Evolutionary conservation across 805 yeast genomes (phyloP).

Genomic region (Candida hispaniensis): DNA sequence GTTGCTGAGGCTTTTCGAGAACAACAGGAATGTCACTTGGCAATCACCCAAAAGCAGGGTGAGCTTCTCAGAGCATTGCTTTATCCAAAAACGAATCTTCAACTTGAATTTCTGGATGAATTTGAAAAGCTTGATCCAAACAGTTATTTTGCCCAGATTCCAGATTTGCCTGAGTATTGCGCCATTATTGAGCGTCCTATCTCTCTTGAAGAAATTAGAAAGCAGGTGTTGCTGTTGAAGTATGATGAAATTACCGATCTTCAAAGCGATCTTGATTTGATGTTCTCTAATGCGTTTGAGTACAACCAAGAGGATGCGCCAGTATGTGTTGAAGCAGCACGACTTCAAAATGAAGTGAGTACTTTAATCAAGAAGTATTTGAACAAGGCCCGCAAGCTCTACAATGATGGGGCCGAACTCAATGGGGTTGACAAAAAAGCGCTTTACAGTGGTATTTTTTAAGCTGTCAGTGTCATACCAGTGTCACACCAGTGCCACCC

Average conservation of each 20-base stretch:
- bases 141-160: slow-evolving; percentile 8
- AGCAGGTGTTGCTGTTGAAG: slow-evolving; percentile 3
- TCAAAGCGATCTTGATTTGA: slow-evolving; percentile 6
- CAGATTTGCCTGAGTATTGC: slow-evolving; percentile 7
- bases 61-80: slow-evolving; percentile 1
- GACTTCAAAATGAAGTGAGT: slow-evolving; percentile 1
- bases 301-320: slow-evolving; percentile 13
- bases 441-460: too few species aligned
- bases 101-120: slow-evolving; percentile 2
- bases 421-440: too few species aligned
- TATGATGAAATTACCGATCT: slow-evolving; percentile 2
- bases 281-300: slow-evolving; percentile 8
- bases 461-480: too few species aligned
- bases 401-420: too few species aligned
- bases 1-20: neutral
- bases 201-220: slow-evolving; percentile 7
- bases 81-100: slow-evolving; percentile 1
- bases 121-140: slow-evolving; percentile 3
- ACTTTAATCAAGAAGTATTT: slow-evolving; percentile 4
- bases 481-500: too few species aligned
- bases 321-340: slow-evolving; percentile 3
- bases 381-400: too few species aligned
- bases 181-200: slow-evolving; percentile 7
- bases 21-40: slow-evolving; percentile 1
- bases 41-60: slow-evolving; percentile 1